Evolutionary conservation across 2,329 filamentous ascomycete species (phyloP), one percentile per base, ranked within the genome.

Genomic region (Neopestalotiopsis rosae): DNA sequence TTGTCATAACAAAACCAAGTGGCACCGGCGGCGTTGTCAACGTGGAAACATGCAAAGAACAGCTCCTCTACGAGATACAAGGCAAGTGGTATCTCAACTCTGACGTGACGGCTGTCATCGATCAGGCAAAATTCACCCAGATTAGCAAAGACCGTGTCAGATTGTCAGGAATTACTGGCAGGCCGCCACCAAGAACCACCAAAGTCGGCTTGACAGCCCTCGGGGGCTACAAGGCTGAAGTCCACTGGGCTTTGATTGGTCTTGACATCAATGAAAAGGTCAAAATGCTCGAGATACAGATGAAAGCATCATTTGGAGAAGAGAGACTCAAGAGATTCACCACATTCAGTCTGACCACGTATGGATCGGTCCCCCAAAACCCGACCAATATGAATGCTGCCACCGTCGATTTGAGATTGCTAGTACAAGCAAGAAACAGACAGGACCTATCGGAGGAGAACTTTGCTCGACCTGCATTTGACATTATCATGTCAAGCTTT

Each of bases 51-150:
- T 75, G 75, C 34, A 79, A 74, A 0, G 77, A 74, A 0, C 83
- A 85, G 68, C 76, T 85, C 2, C 71, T 85, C 3, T 85, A 85
- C 56, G 83, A 85, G 67, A 73, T 85, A 28, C 83, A 85, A 24
- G 83, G 83, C 0, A 80, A 82, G 7, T 68, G 81, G 0, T 85
- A 85, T 66, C 67, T 83, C 14, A 84, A 85, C 34, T 81, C 80
- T 0, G 83, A 85, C 66, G 81, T 84, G 0, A 81, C 80, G 12
- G 82, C 81, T 0, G 66, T 77, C 63, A 72, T 79, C n/a, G 71
- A 71, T 6, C 69, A 78, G 59, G 69, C 81, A n/a, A 61, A 69
- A 13, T 74, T 81, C 63, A 75, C 86, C 71, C 83, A 87, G 79
- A 61, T 71, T 78, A 30, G 76, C 69, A 13, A 77, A 74, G 14